A percentile compares a stretch with the other conserved stretches of the same genome.
Evolutionary conservation across 129 eudicot genomes (phyloP).

Genomic region (Flaveria brownii): DNA sequence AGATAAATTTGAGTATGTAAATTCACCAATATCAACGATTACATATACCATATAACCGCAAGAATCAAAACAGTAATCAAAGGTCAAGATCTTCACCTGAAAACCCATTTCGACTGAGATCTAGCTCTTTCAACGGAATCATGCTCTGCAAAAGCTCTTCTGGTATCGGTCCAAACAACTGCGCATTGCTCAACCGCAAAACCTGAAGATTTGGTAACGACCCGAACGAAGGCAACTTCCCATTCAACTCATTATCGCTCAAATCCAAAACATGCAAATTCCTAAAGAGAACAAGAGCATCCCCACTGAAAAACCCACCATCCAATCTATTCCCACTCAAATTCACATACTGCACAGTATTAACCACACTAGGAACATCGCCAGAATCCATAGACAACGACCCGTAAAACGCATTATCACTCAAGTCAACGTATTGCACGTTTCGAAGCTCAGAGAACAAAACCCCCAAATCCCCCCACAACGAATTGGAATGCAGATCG

Average conservation of each 20-base stretch:
- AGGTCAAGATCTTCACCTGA: slow-evolving; percentile 58
- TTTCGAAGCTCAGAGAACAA: slow-evolving; percentile 62
- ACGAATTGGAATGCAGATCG: slow-evolving; percentile 72
- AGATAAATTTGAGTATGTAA: background rate
- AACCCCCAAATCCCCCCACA: slow-evolving; percentile 64
- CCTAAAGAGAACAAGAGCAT: slow-evolving; percentile 55
- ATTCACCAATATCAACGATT: background rate
- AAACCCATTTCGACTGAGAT: slow-evolving; percentile 93
- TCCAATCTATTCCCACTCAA: slow-evolving; percentile 65
- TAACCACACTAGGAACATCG: slow-evolving; percentile 60
- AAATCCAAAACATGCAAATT: slow-evolving; percentile 85
- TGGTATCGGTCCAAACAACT: slow-evolving; percentile 69
- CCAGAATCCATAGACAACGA: slow-evolving; percentile 44
- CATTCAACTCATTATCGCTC: slow-evolving; percentile 66
- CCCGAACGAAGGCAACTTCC: slow-evolving; percentile 75
- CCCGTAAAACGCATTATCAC: slow-evolving; percentile 65
- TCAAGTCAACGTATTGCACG: slow-evolving; percentile 87
- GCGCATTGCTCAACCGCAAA: slow-evolving; percentile 59
- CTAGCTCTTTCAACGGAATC: slow-evolving; percentile 71
- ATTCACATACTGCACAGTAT: slow-evolving; percentile 68
- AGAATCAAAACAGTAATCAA: slow-evolving; percentile 4
- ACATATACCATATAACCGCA: background rate
- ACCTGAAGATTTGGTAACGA: slow-evolving; percentile 62
- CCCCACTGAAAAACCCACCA: slow-evolving; percentile 60
- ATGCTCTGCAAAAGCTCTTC: slow-evolving; percentile 59